Conservation (phyloP, 139 green algal genomes). For the Ettlia oleoabundans region DNA sequence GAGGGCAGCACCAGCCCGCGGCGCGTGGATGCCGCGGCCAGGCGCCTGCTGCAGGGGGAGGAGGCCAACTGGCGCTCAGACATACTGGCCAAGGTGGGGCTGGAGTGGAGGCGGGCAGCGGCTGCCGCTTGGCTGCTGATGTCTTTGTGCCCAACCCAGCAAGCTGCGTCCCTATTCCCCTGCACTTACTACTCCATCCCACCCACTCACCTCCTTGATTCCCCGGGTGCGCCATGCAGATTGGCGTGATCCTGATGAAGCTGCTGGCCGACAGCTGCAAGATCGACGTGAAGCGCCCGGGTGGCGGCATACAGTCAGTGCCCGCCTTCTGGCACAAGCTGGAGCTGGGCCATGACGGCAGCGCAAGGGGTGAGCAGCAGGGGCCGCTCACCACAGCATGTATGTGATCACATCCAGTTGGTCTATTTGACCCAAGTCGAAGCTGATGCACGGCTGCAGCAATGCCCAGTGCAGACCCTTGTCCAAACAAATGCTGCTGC, state of each 20-base stretch:
- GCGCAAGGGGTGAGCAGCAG: background rate
- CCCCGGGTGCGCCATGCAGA: conserved; percentile 21
- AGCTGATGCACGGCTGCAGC: too few relatives aligned
- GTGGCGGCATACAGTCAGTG: conserved; percentile 30
- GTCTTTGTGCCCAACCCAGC: too few relatives aligned
- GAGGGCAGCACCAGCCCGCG: background rate
- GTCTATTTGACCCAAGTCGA: too few relatives aligned
- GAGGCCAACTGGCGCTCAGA: conserved; percentile 26
- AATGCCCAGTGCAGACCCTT: too few relatives aligned
- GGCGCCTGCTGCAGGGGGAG: conserved; percentile 25
- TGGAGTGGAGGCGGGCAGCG: background rate
- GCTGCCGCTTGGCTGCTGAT: too few relatives aligned
- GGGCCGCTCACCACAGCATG: background rate
- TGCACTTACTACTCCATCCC: too few relatives aligned
- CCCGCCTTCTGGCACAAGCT: conserved; percentile 53
- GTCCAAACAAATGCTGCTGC: too few relatives aligned
- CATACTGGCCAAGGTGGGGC: conserved; percentile 33
- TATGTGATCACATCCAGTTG: too few relatives aligned
- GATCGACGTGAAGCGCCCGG: conserved; percentile 26
- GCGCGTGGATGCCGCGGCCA: background rate
- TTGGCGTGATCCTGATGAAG: conserved; percentile 52
- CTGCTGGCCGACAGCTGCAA: conserved; percentile 42
- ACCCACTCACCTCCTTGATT: background rate
- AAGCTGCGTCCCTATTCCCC: too few relatives aligned
- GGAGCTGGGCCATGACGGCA: conserved; percentile 29